These are phyloP conservation scores for Suillus sp. DNA, from an alignment of 768 basidiomycete species.

Conservation along the genomic window DNA sequence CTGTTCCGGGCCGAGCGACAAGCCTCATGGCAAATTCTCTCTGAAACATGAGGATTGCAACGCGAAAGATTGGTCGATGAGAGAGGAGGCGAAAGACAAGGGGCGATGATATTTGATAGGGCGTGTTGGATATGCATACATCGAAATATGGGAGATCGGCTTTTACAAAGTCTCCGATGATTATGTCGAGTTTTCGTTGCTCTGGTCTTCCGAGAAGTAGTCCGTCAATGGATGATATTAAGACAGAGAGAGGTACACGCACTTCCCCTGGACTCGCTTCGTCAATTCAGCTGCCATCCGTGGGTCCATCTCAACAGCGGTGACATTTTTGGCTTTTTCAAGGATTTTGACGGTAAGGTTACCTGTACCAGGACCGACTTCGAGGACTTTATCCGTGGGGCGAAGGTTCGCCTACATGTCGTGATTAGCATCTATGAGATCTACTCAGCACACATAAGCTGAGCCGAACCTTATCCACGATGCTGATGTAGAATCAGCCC, in stretches of 20 bases:
- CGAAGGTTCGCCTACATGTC: constrained; percentile 76
- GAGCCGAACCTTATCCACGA: constrained; percentile 58
- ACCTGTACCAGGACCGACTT: constrained; percentile 97
- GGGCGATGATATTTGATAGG: constrained; percentile 98
- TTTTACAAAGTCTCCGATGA: constrained; percentile 98
- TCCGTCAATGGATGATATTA: neutral
- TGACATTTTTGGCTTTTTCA: constrained; percentile 89
- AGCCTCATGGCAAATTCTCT: constrained; percentile 96
- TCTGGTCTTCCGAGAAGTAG: constrained; percentile 64
- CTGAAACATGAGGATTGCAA: constrained; percentile 99
- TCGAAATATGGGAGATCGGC: constrained; percentile 98
- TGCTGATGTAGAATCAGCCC: constrained; percentile 38
- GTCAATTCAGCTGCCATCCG: constrained; percentile 98
- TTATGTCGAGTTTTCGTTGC: constrained; percentile 91
- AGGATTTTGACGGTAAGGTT: constrained; percentile 94
- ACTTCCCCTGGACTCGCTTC: constrained; percentile 98
- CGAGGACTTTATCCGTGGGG: constrained; percentile 93
- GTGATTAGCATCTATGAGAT: constrained; percentile 11
- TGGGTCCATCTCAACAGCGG: constrained; percentile 97
- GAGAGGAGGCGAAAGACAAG: constrained; percentile 96
- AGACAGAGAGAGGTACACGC: constrained; percentile 39
- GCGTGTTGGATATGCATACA: constrained; percentile 98
- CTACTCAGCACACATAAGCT: neutral
- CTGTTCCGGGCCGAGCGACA: constrained; percentile 79
- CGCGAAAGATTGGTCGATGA: constrained; percentile 90